Conservation (phyloP, 371 early-diverging fungal genomes). For the Apophysomyces trapeziformis region DNA sequence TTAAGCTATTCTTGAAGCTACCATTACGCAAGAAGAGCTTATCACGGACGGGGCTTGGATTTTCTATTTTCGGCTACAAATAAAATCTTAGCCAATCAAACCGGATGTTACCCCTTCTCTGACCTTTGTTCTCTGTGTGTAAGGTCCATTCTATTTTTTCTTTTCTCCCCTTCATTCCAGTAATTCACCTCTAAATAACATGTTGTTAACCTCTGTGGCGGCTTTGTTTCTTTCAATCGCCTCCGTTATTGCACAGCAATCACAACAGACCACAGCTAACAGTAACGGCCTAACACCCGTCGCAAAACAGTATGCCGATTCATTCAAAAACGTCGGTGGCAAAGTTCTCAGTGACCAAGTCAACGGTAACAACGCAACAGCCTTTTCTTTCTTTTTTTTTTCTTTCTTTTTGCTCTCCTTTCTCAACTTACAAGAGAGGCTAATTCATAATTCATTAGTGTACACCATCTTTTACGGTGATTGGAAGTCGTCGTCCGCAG, state of each 20-base stretch:
- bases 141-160: slow-evolving; percentile 3
- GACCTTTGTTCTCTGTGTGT: not conserved
- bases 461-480: slow-evolving; percentile 60
- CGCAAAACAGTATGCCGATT: slow-evolving; percentile 32
- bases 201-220: slow-evolving; percentile 22
- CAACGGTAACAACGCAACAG: slow-evolving; percentile 36
- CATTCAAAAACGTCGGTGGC: slow-evolving; percentile 45
- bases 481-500: slow-evolving; percentile 43
- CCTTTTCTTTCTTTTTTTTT: not conserved
- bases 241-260: not conserved
- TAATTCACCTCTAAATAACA: not conserved
- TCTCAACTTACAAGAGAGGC: not conserved
- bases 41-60: slow-evolving; percentile 6
- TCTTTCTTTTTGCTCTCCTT: too few relatives aligned
- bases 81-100: slow-evolving; percentile 12
- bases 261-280: slow-evolving; percentile 18
- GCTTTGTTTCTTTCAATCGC: slow-evolving; percentile 17
- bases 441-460: slow-evolving; percentile 23
- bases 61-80: slow-evolving; percentile 10
- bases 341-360: slow-evolving; percentile 44
- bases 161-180: not conserved
- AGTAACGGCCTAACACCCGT: slow-evolving; percentile 14
- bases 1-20: too few relatives aligned
- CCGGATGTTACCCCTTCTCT: not conserved
- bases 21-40: not conserved